A percentile compares a stretch with the other conserved stretches of the same genome.
phyloP scores from a whole-genome alignment of 768 basidiomycete genomes.

The Trichaptum fuscoviolaceum region DNA sequence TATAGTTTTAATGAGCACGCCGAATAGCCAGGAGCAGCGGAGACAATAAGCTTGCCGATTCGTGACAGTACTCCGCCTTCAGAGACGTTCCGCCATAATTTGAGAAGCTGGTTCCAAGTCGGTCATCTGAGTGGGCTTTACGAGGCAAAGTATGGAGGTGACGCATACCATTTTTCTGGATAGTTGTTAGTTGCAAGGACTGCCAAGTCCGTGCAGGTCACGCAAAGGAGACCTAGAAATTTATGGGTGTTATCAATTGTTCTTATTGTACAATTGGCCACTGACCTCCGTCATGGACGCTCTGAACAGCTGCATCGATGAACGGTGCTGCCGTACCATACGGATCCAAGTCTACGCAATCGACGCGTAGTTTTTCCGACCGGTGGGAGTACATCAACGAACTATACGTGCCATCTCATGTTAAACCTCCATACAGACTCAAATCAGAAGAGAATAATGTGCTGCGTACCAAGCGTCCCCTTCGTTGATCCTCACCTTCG shows the following conservation, averaged over 20 bases:
- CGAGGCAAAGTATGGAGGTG: background rate
- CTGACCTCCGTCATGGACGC: constrained; percentile 80
- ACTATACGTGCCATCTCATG: constrained; percentile 32
- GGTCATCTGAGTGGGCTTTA: background rate
- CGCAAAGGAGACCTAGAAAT: constrained; percentile 72
- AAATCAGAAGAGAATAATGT: background rate
- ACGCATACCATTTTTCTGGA: constrained; percentile 87
- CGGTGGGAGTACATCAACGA: constrained; percentile 89
- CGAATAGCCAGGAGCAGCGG: constrained; percentile 7
- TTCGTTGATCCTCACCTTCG: constrained; percentile 78
- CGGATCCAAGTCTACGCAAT: constrained; percentile 96
- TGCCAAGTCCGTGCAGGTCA: constrained; percentile 95
- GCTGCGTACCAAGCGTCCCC: constrained; percentile 84
- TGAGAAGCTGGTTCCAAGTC: constrained; percentile 55
- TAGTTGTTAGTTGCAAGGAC: constrained; percentile 93
- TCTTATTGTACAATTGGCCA: constrained; percentile 1
- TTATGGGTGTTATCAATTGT: background rate
- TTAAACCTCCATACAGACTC: constrained; percentile 5
- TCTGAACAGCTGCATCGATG: constrained; percentile 90
- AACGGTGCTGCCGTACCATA: constrained; percentile 98
- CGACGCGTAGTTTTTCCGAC: constrained; percentile 65
- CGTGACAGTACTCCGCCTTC: constrained; percentile 94
- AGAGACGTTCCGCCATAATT: constrained; percentile 92
- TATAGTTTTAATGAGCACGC: constrained; percentile 1
- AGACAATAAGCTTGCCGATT: constrained; percentile 54